A percentile compares a stretch with the other conserved stretches of the same genome.
These are phyloP conservation scores for Cupressus sempervirens DNA, from an alignment of 75 land plant genomes.

Conservation along the genomic window DNA sequence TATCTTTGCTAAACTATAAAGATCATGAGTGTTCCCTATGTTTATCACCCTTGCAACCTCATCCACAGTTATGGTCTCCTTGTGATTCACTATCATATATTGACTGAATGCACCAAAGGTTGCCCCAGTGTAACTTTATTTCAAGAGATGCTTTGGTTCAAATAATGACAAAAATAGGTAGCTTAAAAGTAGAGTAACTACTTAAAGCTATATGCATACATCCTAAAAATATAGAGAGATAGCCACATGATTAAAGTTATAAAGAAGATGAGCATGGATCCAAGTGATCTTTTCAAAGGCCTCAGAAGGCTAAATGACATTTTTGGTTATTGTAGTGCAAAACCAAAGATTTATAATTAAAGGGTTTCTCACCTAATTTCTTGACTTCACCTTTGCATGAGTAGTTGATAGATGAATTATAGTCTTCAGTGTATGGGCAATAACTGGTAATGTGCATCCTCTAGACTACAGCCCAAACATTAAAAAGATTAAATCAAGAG, in stretches of 20 bases:
- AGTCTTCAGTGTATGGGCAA: conserved; percentile 96
- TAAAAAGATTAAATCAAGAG: not conserved
- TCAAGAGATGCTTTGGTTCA: not conserved
- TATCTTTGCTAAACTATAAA: conserved; percentile 55
- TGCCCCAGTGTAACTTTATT: not conserved
- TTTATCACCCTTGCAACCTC: conserved; percentile 68
- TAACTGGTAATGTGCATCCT: conserved; percentile 95
- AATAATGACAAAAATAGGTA: not conserved
- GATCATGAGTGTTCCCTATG: conserved; percentile 32
- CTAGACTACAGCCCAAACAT: conserved; percentile 42
- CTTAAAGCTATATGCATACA: not conserved
- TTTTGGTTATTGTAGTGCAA: not conserved
- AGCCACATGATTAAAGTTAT: not conserved
- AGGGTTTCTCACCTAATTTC: conserved; percentile 53
- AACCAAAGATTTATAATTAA: not conserved
- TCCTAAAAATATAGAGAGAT: not conserved
- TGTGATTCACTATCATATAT: conserved; percentile 62
- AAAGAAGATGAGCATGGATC: not conserved
- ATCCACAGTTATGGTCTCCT: conserved; percentile 51
- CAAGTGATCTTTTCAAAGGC: not conserved
- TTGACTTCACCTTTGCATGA: conserved; percentile 91
- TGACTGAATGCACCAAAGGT: conserved; percentile 48
- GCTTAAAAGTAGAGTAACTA: not conserved
- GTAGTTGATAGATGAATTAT: conserved; percentile 96
- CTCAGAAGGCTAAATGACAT: not conserved